Base-by-base conservation (phyloP, 139 green algal genomes). In the Chlorella sp. region DNA sequence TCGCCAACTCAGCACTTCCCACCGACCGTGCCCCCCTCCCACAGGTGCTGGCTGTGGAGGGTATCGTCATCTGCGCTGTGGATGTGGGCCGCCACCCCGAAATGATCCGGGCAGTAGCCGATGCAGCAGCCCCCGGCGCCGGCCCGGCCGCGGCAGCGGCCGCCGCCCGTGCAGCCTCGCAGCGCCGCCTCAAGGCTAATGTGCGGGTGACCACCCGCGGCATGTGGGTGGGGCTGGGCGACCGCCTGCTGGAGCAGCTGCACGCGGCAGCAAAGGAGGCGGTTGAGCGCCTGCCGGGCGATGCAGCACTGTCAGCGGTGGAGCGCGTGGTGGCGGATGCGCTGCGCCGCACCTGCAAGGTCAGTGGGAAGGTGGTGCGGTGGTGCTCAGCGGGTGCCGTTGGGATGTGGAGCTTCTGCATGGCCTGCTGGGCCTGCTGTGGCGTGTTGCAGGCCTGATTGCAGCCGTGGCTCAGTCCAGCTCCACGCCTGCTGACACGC, bases 211-310 rank as follows among this genome's bases (percentile, higher is more conserved):
- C 95, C 0, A 96, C 93, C 0, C 88, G 97, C 0, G 98, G 91
- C 32, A 97, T 99, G 93, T 99, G 97, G 97, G 94, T 92, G 18
- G 94, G 97, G 84, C 51, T 60, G 51, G 36, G 92, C 16, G 96
- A 95, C 21, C 81, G 81, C 47, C 89, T 99, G 64, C 86, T 98
- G 55, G 75, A 90, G 32, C n/a, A 90, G 68, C 82, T 99, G 71
- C 89, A 96, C 56, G 1, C 16, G 17, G 86, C 86, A 23, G 92
- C 92, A 20, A 72, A 85, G 20, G 64, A 56, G 34, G 88, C 88
- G 4, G 64, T 91, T 0, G 74, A 67, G 38, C 83, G 86, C 18
- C 85, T 97, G 60, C 82, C 89, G 9, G 73, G 41, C 21, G 90
- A 94, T 57, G 81, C 92, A 17, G 88, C 84, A 12, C 88, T 98